These are phyloP conservation scores for Calophaca sinica DNA, from an alignment of 306 rosid genomes.

Conservation along the genomic window DNA sequence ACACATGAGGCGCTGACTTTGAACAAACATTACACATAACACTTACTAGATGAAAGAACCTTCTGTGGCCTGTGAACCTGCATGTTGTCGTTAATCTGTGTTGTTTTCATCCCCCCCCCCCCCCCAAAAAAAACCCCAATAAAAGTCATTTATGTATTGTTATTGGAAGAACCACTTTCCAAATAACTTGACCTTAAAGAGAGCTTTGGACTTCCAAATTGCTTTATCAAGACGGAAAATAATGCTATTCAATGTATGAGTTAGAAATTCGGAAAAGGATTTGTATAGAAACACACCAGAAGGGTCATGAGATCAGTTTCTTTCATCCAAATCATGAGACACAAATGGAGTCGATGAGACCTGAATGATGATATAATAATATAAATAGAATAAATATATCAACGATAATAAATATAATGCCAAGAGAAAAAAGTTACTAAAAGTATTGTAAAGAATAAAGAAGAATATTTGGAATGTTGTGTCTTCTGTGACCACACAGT, in stretches of 20 bases:
- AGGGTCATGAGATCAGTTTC: neutral
- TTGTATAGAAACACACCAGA: conserved; percentile 1
- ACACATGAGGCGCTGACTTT: neutral
- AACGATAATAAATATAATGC: neutral
- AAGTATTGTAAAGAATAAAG: no score
- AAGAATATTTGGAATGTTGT: no score
- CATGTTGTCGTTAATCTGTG: neutral
- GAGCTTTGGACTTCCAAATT: conserved; percentile 5
- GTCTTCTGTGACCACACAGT: no score
- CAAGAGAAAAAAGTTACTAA: neutral
- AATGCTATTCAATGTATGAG: conserved; percentile 7
- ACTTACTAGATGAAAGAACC: conserved; percentile 17
- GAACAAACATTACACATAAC: conserved; percentile 7
- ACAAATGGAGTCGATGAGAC: conserved; percentile 12
- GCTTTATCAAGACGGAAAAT: neutral
- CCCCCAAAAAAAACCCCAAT: no score
- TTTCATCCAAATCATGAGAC: neutral
- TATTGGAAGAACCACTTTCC: neutral
- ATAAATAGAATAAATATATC: neutral
- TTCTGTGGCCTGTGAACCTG: conserved; percentile 5
- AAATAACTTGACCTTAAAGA: conserved; percentile 5
- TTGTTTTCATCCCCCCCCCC: neutral
- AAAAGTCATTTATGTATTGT: conserved; percentile 5
- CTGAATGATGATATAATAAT: neutral
- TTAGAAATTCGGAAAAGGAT: neutral